Percentiles rank a stretch among this genome's conserved stretches.
Conservation (phyloP, 495 filamentous ascomycete genomes). For the Trichoderma reesei region DNA sequence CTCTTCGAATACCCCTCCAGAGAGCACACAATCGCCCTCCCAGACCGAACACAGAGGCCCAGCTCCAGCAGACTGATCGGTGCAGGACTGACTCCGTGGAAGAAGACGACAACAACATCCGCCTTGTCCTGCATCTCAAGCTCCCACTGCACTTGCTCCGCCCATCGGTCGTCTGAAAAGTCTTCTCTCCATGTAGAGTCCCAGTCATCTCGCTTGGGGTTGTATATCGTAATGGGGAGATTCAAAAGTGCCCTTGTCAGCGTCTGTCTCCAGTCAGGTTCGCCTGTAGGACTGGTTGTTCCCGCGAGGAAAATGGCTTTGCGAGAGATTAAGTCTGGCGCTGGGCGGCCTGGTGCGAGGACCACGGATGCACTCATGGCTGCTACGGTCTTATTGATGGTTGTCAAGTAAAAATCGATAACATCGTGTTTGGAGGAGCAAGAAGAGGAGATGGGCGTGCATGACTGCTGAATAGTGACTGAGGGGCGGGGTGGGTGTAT, state of each 20-base stretch:
- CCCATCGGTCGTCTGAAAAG: constrained; percentile 31
- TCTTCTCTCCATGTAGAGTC: constrained; percentile 41
- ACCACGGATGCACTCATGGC: neutral
- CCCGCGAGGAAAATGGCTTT: constrained; percentile 36
- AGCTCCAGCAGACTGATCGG: constrained; percentile 44
- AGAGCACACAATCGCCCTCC: constrained; percentile 4
- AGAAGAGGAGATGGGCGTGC: neutral
- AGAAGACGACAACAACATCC: constrained; percentile 46
- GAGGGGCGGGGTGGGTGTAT: too few species aligned
- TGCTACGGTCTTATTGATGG: neutral
- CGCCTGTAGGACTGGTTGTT: constrained; percentile 21
- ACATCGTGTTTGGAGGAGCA: neutral
- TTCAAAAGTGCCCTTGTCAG: constrained; percentile 25
- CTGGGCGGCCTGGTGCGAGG: neutral
- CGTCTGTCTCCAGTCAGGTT: constrained; percentile 32
- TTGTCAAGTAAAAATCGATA: neutral
- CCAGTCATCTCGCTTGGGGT: constrained; percentile 48
- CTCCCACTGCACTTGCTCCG: constrained; percentile 50
- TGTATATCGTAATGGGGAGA: constrained; percentile 46
- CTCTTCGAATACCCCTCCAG: constrained; percentile 5
- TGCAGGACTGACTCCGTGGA: constrained; percentile 34
- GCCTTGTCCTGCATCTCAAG: constrained; percentile 42
- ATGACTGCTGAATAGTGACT: neutral
- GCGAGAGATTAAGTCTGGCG: constrained; percentile 8
- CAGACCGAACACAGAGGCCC: constrained; percentile 25